Conservation (phyloP, 768 basidiomycete genomes). For the Agrocybe praecox region DNA sequence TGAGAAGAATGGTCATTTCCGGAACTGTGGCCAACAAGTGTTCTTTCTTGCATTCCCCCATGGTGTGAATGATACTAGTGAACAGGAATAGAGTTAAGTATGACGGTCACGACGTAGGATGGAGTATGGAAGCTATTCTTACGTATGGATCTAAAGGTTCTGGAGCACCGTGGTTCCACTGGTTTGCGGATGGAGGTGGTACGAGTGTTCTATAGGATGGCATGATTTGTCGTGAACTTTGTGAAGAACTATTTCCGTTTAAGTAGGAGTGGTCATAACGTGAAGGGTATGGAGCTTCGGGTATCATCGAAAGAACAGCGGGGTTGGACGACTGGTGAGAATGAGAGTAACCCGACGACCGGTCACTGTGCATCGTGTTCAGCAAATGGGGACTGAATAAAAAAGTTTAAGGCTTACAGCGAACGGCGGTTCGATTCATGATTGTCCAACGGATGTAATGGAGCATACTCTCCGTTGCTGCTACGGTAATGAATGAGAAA, state of each 20-base stretch:
- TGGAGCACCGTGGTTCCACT: conserved; percentile 54
- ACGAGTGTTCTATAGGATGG: conserved; percentile 52
- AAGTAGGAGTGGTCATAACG: conserved; percentile 58
- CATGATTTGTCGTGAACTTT: conserved; percentile 40
- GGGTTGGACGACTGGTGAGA: conserved; percentile 36
- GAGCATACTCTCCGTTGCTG: conserved; percentile 47
- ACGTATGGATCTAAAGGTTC: conserved; percentile 71
- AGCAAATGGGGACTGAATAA: conserved; percentile 7
- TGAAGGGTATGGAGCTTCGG: conserved; percentile 54
- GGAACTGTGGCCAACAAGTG: conserved; percentile 38
- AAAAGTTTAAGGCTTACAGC: conserved; percentile 37
- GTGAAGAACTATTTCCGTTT: conserved; percentile 29
- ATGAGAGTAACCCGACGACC: conserved; percentile 48
- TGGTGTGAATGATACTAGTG: conserved; percentile 24
- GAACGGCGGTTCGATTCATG: conserved; percentile 47
- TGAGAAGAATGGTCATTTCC: conserved; percentile 37
- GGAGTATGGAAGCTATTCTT: conserved; percentile 30
- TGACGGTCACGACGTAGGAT: conserved; percentile 11
- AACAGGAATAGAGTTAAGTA: background rate
- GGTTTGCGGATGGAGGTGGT: conserved; percentile 51
- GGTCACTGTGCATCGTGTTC: conserved; percentile 32
- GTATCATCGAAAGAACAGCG: conserved; percentile 56
- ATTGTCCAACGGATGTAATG: conserved; percentile 43
- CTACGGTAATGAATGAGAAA: background rate
- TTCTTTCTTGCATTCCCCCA: conserved; percentile 31